A percentile compares a stretch with the other conserved stretches of the same genome.
Conservation (phyloP, 2,329 filamentous ascomycete genomes). For the Tolypocladium amazonense region DNA sequence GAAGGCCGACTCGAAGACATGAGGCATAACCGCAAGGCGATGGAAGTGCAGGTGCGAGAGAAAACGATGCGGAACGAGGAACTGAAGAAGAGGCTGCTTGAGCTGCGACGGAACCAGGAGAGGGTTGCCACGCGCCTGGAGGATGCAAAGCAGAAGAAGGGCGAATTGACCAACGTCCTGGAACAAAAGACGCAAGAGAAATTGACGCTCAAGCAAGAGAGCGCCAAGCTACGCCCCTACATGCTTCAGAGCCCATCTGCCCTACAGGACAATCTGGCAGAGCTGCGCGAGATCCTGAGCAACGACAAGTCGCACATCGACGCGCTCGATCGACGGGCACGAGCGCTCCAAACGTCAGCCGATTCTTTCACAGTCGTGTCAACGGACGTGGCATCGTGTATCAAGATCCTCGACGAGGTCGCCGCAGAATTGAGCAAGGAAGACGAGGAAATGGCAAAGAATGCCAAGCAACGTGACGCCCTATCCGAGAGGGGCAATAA, state of each 20-base stretch:
- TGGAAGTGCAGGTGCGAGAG: constrained; percentile 72
- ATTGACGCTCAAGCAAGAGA: constrained; percentile 69
- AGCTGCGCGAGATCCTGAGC: constrained; percentile 68
- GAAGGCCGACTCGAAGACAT: constrained; percentile 72
- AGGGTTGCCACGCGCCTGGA: constrained; percentile 74
- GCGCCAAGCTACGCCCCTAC: constrained; percentile 82
- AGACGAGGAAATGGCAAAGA: constrained; percentile 77
- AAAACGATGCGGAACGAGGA: constrained; percentile 82
- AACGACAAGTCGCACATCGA: constrained; percentile 80
- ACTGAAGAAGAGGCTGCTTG: constrained; percentile 69
- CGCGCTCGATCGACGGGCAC: constrained; percentile 71
- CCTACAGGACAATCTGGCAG: constrained; percentile 70
- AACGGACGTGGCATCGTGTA: constrained; percentile 77
- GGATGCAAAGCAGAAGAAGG: constrained; percentile 71
- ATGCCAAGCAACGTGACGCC: constrained; percentile 73
- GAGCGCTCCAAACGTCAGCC: constrained; percentile 81
- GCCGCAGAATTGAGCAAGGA: constrained; percentile 76
- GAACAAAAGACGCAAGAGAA: constrained; percentile 63
- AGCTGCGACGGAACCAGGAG: constrained; percentile 73
- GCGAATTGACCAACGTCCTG: constrained; percentile 58
- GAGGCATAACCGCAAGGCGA: constrained; percentile 65
- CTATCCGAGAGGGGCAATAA: constrained; percentile 82
- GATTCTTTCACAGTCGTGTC: constrained; percentile 82
- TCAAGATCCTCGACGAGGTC: constrained; percentile 83
- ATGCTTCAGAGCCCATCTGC: constrained; percentile 78